phyloP scores from a whole-genome alignment of 768 basidiomycete genomes.

The Pisolithus marmoratus region DNA sequence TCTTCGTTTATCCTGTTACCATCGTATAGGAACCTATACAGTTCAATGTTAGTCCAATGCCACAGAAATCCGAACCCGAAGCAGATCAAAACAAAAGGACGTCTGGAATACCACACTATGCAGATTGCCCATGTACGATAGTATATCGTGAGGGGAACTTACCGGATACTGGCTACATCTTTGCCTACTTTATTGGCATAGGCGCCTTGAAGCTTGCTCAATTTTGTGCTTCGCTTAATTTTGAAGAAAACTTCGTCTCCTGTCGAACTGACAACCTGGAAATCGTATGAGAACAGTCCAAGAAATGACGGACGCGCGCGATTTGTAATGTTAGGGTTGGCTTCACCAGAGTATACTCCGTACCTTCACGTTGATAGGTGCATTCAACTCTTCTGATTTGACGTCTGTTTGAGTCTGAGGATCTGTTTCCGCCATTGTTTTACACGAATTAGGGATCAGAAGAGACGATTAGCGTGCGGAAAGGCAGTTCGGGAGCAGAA shows the following conservation, averaged over 20 bases:
- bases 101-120: too few relatives aligned
- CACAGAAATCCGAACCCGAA: background rate
- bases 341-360: conserved; percentile 13
- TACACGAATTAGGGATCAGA: background rate
- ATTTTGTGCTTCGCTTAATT: conserved; percentile 89
- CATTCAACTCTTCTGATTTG: conserved; percentile 47
- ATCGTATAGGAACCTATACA: conserved; percentile 81
- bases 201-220: conserved; percentile 88
- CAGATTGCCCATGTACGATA: conserved; percentile 2
- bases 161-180: conserved; percentile 85
- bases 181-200: conserved; percentile 93
- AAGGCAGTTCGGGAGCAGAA: background rate
- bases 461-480: background rate
- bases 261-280: conserved; percentile 63
- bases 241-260: conserved; percentile 96
- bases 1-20: conserved; percentile 81
- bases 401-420: conserved; percentile 37
- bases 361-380: conserved; percentile 79
- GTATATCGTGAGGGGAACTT: conserved; percentile 22
- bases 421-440: conserved; percentile 53
- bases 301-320: background rate
- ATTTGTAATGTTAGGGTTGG: background rate
- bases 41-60: background rate
- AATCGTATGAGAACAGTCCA: background rate
- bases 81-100: background rate